A percentile compares a stretch with the other conserved stretches of the same genome.
phyloP scores from a whole-genome alignment of 106 monocot species.

The Posidonia australis region DNA sequence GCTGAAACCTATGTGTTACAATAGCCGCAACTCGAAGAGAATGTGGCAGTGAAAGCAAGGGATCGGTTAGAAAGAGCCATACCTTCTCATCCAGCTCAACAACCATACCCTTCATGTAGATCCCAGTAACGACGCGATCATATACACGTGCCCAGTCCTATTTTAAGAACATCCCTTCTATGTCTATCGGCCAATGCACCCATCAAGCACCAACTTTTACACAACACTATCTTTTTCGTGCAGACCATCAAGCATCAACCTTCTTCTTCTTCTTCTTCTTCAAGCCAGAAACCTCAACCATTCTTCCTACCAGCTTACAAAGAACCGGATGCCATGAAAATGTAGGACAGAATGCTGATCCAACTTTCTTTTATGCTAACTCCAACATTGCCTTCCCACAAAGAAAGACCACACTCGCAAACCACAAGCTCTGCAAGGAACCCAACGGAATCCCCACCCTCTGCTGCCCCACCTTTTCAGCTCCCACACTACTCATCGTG shows the following conservation, averaged over 20 bases:
- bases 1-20: no score
- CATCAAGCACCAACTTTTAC: conserved; percentile 6
- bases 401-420: conserved; percentile 10
- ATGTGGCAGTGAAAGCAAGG: conserved; percentile 31
- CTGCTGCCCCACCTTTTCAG: background rate
- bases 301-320: conserved; percentile 38
- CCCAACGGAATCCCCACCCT: no score
- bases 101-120: conserved; percentile 66
- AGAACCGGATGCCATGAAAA: conserved; percentile 50
- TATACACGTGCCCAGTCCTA: conserved; percentile 17
- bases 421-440: conserved; percentile 10
- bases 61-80: conserved; percentile 53
- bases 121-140: conserved; percentile 59
- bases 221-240: conserved; percentile 24
- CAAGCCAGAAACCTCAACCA: conserved; percentile 48
- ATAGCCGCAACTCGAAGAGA: conserved; percentile 78
- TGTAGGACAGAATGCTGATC: conserved; percentile 20
- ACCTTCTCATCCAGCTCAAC: conserved; percentile 76
- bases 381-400: background rate
- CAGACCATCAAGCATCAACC: conserved; percentile 41
- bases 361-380: background rate
- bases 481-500: background rate
- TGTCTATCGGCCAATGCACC: background rate
- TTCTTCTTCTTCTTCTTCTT: conserved; percentile 48
- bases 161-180: background rate